A percentile compares a stretch with the other conserved stretches of the same genome.
These are phyloP conservation scores for Zasmidium cellare DNA, from an alignment of 2,329 filamentous ascomycete species.

Conservation along the genomic window DNA sequence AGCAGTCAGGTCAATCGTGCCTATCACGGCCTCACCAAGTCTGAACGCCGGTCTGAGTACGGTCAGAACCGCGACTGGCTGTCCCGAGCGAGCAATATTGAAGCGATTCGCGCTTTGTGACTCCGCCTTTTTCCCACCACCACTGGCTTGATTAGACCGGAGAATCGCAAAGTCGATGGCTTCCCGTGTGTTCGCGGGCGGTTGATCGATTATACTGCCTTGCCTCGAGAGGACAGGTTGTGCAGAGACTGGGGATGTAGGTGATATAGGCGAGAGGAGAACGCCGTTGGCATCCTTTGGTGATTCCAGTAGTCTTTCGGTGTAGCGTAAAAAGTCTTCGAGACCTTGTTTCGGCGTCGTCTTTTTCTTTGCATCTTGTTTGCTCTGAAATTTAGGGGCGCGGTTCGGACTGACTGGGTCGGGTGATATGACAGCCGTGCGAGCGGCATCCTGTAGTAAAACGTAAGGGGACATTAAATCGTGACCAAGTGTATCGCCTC, in stretches of 20 bases:
- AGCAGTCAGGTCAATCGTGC: slow-evolving; percentile 76
- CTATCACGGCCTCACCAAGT: slow-evolving; percentile 81
- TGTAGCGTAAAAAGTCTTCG: slow-evolving; percentile 72
- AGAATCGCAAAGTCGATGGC: slow-evolving; percentile 90
- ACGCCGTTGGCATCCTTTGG: slow-evolving; percentile 57
- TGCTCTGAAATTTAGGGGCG: slow-evolving; percentile 18
- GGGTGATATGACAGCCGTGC: slow-evolving; percentile 43
- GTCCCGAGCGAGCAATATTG: slow-evolving; percentile 90
- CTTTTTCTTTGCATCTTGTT: slow-evolving; percentile 37
- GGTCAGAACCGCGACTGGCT: slow-evolving; percentile 85
- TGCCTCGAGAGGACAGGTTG: slow-evolving; percentile 54
- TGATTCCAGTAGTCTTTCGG: slow-evolving; percentile 69
- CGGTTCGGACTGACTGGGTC: slow-evolving; percentile 10
- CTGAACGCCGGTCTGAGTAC: slow-evolving; percentile 85
- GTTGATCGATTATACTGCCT: slow-evolving; percentile 33
- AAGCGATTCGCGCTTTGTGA: slow-evolving; percentile 83
- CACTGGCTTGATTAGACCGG: slow-evolving; percentile 67
- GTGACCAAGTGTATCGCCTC: slow-evolving; percentile 86
- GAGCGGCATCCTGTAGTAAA: slow-evolving; percentile 78
- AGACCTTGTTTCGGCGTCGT: slow-evolving; percentile 37
- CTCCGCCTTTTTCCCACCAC: slow-evolving; percentile 53
- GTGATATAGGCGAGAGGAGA: slow-evolving; percentile 71
- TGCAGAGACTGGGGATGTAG: slow-evolving; percentile 51
- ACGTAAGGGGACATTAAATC: slow-evolving; percentile 95
- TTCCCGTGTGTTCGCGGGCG: slow-evolving; percentile 69